Evolutionary conservation across 192 early-diverging fungal genomes (phyloP).

Genomic region (Glomus cerebriforme): DNA sequence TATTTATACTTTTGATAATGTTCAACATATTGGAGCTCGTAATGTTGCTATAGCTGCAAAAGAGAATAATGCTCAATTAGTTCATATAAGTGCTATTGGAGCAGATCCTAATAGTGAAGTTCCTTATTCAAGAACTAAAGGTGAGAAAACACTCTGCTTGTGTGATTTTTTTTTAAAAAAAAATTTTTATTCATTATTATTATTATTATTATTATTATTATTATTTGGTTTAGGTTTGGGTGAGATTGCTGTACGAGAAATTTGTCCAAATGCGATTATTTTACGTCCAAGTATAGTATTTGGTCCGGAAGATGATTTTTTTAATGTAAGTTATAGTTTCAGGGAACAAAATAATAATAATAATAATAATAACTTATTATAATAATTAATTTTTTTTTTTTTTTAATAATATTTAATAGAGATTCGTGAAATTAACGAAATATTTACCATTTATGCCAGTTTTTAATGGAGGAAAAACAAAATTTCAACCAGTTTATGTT

Average conservation of each 20-base stretch:
- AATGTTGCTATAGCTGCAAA: constrained; percentile 36
- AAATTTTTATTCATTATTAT: background rate
- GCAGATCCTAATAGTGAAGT: constrained; percentile 32
- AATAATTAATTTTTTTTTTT: background rate
- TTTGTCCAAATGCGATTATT: constrained; percentile 32
- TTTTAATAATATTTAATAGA: background rate
- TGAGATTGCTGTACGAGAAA: constrained; percentile 34
- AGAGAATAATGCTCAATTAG: constrained; percentile 30
- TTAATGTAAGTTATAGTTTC: constrained; percentile 27
- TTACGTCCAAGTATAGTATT: constrained; percentile 43
- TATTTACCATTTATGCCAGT: constrained; percentile 40
- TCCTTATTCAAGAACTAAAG: constrained; percentile 42
- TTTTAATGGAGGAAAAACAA: constrained; percentile 37
- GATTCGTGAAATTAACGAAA: constrained; percentile 36
- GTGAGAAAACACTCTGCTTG: constrained; percentile 15
- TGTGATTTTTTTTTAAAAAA: background rate
- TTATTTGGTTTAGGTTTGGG: constrained; percentile 32
- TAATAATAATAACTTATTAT: no score
- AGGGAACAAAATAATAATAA: no score
- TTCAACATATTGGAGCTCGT: constrained; percentile 37
- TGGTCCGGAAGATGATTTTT: constrained; percentile 42
- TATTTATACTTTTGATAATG: constrained; percentile 38
- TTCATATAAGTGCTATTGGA: constrained; percentile 42
- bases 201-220: no score
- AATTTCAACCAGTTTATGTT: constrained; percentile 42